Conservation (phyloP, 148 eudicot genomes). For the Euryodendron excelsum region DNA sequence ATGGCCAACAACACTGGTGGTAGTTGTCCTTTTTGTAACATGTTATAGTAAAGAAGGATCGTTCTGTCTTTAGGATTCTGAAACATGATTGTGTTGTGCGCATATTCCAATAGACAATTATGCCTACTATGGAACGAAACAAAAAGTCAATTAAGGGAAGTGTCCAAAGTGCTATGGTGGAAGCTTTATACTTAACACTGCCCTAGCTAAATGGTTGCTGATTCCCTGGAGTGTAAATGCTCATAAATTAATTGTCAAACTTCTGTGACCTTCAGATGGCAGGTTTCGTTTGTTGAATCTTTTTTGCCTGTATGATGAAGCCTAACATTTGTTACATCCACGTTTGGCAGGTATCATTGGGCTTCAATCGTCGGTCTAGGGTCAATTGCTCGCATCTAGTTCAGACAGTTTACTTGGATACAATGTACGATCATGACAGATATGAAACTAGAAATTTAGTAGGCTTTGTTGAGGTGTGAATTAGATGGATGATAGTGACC, state of each 20-base stretch:
- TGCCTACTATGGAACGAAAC: background rate
- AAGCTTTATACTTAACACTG: background rate
- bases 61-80: no score
- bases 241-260: background rate
- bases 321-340: constrained; percentile 11
- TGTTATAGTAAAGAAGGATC: no score
- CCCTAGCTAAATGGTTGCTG: no score
- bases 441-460: no score
- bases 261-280: background rate
- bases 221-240: background rate
- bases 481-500: background rate
- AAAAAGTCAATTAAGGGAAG: background rate
- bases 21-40: no score
- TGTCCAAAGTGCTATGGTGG: background rate
- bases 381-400: background rate
- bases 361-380: constrained; percentile 57
- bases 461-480: background rate
- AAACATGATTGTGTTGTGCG: no score
- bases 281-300: background rate
- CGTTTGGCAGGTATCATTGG: constrained; percentile 69
- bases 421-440: background rate
- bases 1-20: no score
- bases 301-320: background rate
- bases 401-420: background rate
- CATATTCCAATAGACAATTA: no score